phyloP scores from a whole-genome alignment of 1,284 basidiomycete genomes.

The Farysia itapuensis region DNA sequence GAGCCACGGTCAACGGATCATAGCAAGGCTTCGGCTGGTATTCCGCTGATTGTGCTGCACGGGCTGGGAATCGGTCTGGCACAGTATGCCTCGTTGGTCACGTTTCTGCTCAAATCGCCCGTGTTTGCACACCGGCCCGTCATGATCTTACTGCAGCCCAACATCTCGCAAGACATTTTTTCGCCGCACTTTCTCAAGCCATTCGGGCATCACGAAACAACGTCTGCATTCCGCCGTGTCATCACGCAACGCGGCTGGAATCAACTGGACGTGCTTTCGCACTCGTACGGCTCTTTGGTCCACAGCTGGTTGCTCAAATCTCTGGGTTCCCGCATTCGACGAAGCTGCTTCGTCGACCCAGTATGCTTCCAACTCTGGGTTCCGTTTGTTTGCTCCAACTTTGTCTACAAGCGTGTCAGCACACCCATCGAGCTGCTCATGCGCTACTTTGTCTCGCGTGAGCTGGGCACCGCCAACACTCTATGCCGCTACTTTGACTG shows the following conservation, averaged over 20 bases:
- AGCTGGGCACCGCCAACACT: constrained; percentile 46
- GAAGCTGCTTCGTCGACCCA: constrained; percentile 54
- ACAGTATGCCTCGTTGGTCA: constrained; percentile 35
- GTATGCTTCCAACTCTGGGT: constrained; percentile 55
- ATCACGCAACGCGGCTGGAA: constrained; percentile 24
- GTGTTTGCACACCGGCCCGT: constrained; percentile 36
- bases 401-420: constrained; percentile 44
- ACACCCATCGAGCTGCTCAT: constrained; percentile 47
- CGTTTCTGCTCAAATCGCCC: constrained; percentile 22
- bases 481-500: constrained; percentile 54
- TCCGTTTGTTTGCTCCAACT: constrained; percentile 48
- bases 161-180: constrained; percentile 50
- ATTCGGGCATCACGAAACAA: constrained; percentile 44
- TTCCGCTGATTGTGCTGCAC: constrained; percentile 48
- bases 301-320: constrained; percentile 54
- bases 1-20: background rate
- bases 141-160: constrained; percentile 51
- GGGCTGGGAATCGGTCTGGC: constrained; percentile 51
- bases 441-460: constrained; percentile 52
- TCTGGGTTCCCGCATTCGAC: constrained; percentile 19
- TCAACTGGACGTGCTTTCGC: constrained; percentile 45
- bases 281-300: constrained; percentile 55
- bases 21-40: constrained; percentile 3
- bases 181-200: constrained; percentile 43
- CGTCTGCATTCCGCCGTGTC: constrained; percentile 29